Evolutionary conservation across 352 stramenopile genomes (phyloP).

Genomic region (Pythium coloratum): DNA sequence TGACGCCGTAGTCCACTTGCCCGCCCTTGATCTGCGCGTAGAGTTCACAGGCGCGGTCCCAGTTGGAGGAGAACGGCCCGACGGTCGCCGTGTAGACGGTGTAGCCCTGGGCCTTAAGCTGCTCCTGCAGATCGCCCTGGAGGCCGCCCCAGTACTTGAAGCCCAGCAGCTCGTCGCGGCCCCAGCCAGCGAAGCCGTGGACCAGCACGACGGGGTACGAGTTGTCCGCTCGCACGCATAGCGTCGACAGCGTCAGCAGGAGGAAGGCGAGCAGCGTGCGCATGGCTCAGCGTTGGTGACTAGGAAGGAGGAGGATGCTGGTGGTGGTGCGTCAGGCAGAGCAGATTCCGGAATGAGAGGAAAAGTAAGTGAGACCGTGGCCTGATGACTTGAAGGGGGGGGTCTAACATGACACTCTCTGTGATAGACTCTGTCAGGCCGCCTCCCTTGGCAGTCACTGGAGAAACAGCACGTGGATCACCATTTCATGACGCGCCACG

Average conservation of each 20-base stretch:
- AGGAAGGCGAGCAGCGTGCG: slow-evolving; percentile 16
- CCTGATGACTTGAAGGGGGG: not conserved
- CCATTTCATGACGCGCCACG: not conserved
- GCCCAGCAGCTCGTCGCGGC: slow-evolving; percentile 17
- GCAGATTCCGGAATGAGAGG: not conserved
- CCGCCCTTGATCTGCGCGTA: slow-evolving; percentile 39
- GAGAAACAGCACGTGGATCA: no score
- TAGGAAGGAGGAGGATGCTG: not conserved
- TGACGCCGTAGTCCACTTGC: slow-evolving; percentile 31
- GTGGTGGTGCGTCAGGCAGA: not conserved
- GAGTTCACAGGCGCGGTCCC: slow-evolving; percentile 40
- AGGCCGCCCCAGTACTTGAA: slow-evolving; percentile 28
- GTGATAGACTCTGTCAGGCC: not conserved
- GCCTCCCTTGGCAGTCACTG: not conserved
- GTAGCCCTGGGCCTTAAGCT: slow-evolving; percentile 34
- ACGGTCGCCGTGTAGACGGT: slow-evolving; percentile 25
- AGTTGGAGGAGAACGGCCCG: slow-evolving; percentile 33
- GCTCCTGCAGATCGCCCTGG: slow-evolving; percentile 22
- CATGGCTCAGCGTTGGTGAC: slow-evolving; percentile 3
- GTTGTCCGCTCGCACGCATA: slow-evolving; percentile 1
- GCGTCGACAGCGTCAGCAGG: slow-evolving; percentile 8
- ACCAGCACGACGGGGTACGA: slow-evolving; percentile 20
- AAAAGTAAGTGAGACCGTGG: not conserved
- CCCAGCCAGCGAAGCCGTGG: slow-evolving; percentile 28
- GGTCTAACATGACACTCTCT: no score